Base-by-base conservation (phyloP, 805 yeast species). In the Yarrowia phangngaensis region DNA sequence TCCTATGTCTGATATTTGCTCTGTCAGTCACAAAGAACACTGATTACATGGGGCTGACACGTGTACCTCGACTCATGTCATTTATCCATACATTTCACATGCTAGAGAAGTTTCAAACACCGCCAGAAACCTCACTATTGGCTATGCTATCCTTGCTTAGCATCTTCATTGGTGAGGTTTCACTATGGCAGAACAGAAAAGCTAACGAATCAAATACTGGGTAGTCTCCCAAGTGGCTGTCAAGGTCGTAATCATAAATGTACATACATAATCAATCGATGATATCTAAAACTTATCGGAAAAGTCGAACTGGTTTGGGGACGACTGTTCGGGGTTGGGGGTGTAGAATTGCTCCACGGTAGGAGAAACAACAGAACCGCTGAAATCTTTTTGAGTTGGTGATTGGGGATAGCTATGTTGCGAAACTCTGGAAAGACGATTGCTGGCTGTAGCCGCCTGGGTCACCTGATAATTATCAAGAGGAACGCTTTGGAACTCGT, bases 161-260 rank as follows among this genome's bases (percentile, higher is more conserved):
- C 9, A 3, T 38, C 5, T 6, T 27, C 2, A 2, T 9, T 8
- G 45, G 45, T 2, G 45, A 38, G 6, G 13, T 27, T 4, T 19
- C 13, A 3, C 9, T 27, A 1, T 27, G 45, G 45, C 26, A 32
- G 13, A 26, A 12, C 14, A 26, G 28, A 11, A 26, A 11, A 26
- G n/a, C n/a, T n/a, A n/a, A n/a, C n/a, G n/a, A n/a, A n/a, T n/a
- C n/a, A n/a, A n/a, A n/a, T n/a, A n/a, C n/a, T n/a, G n/a, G n/a
- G n/a, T n/a, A n/a, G n/a, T n/a, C n/a, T n/a, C n/a, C n/a, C n/a
- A n/a, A n/a, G n/a, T n/a, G n/a, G n/a, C n/a, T n/a, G n/a, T n/a
- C n/a, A 38, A 38, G 45, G 45, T 38, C 45, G 27, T 38, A 38
- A 38, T 38, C 45, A 38, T 38, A 26, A 38, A 38, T 38, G 45